Evolutionary conservation across 345 rosid species (phyloP).

Genomic region (Heritiera littoralis): DNA sequence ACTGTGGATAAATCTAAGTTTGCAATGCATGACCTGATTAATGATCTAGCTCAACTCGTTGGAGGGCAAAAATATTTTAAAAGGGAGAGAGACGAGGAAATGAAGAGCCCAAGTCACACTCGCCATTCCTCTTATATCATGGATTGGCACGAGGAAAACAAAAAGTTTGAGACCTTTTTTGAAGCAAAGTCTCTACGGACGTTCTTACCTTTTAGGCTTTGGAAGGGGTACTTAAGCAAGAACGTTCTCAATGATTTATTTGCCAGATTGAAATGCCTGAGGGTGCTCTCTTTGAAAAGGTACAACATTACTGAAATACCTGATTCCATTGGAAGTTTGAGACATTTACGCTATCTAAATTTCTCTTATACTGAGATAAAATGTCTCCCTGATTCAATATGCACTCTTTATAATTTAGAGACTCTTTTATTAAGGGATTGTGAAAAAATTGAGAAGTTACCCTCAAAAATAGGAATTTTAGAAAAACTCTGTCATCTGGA

Average conservation of each 20-base stretch:
- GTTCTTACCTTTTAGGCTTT: neutral
- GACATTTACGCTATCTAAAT: slow-evolving; percentile 18
- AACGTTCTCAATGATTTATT: neutral
- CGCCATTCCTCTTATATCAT: slow-evolving; percentile 9
- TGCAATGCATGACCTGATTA: slow-evolving; percentile 28
- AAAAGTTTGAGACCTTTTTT: neutral
- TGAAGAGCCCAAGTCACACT: neutral
- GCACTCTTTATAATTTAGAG: neutral
- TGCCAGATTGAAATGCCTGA: neutral
- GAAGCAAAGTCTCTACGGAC: slow-evolving; percentile 14
- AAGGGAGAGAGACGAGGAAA: neutral
- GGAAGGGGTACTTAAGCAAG: neutral
- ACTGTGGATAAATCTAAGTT: neutral
- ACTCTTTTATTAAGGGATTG: too few relatives aligned
- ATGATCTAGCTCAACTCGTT: slow-evolving; percentile 22
- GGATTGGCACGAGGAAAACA: neutral
- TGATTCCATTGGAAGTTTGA: slow-evolving; percentile 15
- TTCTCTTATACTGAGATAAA: slow-evolving; percentile 9
- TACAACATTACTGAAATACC: slow-evolving; percentile 14
- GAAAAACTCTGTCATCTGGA: slow-evolving; percentile 29
- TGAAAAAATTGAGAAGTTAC: too few relatives aligned
- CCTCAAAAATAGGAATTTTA: slow-evolving; percentile 23
- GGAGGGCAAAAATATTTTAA: neutral
- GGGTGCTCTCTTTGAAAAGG: slow-evolving; percentile 15
- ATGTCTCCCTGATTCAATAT: neutral